These are phyloP conservation scores for Trametes cinnabarina DNA, from an alignment of 768 basidiomycete species.

Conservation along the genomic window DNA sequence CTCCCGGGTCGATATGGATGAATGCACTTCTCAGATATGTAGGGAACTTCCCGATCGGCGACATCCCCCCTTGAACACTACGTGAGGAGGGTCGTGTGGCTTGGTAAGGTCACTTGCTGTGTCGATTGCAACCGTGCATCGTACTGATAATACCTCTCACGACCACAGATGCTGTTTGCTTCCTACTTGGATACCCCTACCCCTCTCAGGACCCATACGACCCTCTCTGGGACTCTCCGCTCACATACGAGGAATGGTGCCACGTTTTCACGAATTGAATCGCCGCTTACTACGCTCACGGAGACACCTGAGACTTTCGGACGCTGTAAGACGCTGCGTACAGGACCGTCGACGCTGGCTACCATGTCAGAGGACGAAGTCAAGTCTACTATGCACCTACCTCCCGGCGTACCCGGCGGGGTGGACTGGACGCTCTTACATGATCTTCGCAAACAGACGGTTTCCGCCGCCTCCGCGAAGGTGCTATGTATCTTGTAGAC, in stretches of 20 bases:
- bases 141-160: too few species aligned
- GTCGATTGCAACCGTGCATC: too few species aligned
- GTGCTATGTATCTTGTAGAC: not conserved
- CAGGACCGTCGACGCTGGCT: not conserved
- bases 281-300: conserved; percentile 5
- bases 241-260: conserved; percentile 2
- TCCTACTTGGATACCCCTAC: conserved; percentile 2
- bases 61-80: not conserved
- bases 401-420: conserved; percentile 1
- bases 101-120: not conserved
- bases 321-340: not conserved
- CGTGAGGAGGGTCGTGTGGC: conserved; percentile 5
- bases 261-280: not conserved
- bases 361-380: not conserved
- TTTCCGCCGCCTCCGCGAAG: not conserved
- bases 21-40: conserved; percentile 9
- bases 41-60: not conserved
- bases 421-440: not conserved
- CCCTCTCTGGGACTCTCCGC: not conserved
- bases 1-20: conserved; percentile 6
- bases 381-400: not conserved
- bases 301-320: not conserved
- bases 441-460: not conserved
- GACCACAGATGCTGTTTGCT: not conserved
- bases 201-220: not conserved